Percentiles rank a stretch among this genome's conserved stretches.
Evolutionary conservation across 1,284 basidiomycete species (phyloP).

Genomic region (Amylostereum chailletii): DNA sequence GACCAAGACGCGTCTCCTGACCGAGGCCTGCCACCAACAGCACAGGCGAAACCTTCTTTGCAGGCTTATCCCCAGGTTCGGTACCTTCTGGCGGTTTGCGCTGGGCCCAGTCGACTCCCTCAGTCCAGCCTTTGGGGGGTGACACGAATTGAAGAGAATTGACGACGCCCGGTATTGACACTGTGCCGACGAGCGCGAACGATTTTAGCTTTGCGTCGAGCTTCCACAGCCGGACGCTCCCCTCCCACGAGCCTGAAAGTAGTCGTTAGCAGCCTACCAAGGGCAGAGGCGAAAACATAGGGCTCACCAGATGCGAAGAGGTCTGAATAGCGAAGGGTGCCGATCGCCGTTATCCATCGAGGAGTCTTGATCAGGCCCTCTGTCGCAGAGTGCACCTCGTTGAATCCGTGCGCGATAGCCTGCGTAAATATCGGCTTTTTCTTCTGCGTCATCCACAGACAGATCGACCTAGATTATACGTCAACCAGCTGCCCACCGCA

Average conservation of each 20-base stretch:
- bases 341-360: constrained; percentile 86
- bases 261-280: constrained; percentile 4
- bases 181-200: constrained; percentile 58
- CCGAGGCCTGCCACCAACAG: constrained; percentile 76
- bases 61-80: constrained; percentile 7
- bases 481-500: not conserved
- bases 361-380: constrained; percentile 74
- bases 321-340: constrained; percentile 82
- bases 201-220: constrained; percentile 70
- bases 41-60: constrained; percentile 28
- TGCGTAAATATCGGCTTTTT: constrained; percentile 92
- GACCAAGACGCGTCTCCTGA: constrained; percentile 82
- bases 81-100: constrained; percentile 9
- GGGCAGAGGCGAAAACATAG: constrained; percentile 4
- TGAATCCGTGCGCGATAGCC: constrained; percentile 80
- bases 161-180: constrained; percentile 71
- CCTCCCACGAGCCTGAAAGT: constrained; percentile 83
- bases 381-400: constrained; percentile 58
- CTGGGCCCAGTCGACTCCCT: constrained; percentile 33
- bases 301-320: constrained; percentile 78
- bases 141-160: constrained; percentile 84
- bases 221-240: constrained; percentile 83
- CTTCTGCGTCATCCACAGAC: constrained; percentile 88
- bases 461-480: constrained; percentile 61
- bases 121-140: constrained; percentile 43